Conservation (phyloP, 2,329 filamentous ascomycete genomes). For the Elsinoe perseae region DNA sequence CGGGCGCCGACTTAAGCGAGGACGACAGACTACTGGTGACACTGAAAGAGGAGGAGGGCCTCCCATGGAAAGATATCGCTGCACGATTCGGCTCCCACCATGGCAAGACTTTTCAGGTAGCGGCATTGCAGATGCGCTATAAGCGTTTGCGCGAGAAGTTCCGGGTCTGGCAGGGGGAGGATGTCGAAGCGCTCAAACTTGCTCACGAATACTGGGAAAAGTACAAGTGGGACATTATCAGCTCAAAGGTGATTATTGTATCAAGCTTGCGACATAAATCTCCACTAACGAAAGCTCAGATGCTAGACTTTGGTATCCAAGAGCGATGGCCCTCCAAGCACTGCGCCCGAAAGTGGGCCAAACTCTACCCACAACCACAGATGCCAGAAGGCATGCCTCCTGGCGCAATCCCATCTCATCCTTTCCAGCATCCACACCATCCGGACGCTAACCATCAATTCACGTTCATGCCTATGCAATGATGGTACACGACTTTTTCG, state of each 20-base stretch:
- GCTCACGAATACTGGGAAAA: slow-evolving; percentile 48
- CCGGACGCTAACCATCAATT: slow-evolving; percentile 9
- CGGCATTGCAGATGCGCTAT: slow-evolving; percentile 48
- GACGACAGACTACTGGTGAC: slow-evolving; percentile 44
- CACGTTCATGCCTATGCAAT: slow-evolving; percentile 12
- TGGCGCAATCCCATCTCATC: slow-evolving; percentile 20
- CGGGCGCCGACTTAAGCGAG: slow-evolving; percentile 40
- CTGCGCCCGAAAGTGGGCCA: slow-evolving; percentile 46
- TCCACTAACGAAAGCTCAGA: slow-evolving; percentile 31
- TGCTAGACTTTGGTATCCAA: slow-evolving; percentile 44
- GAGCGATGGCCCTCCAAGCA: slow-evolving; percentile 46
- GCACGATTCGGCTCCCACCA: slow-evolving; percentile 42
- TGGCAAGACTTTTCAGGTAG: slow-evolving; percentile 44
- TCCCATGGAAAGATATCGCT: slow-evolving; percentile 50
- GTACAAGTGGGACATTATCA: slow-evolving; percentile 48
- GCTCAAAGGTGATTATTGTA: slow-evolving; percentile 37
- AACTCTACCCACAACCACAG: slow-evolving; percentile 30
- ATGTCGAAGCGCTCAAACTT: slow-evolving; percentile 42
- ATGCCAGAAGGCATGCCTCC: slow-evolving; percentile 21
- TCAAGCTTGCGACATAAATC: background rate
- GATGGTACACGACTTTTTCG: background rate
- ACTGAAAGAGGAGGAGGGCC: slow-evolving; percentile 45
- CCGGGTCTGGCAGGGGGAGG: slow-evolving; percentile 45
- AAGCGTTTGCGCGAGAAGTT: slow-evolving; percentile 45
- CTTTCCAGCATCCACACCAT: slow-evolving; percentile 10